Evolutionary conservation across 768 basidiomycete species (phyloP), one percentile per base, ranked within the genome.

Genomic region (Mycena leptocephala): DNA sequence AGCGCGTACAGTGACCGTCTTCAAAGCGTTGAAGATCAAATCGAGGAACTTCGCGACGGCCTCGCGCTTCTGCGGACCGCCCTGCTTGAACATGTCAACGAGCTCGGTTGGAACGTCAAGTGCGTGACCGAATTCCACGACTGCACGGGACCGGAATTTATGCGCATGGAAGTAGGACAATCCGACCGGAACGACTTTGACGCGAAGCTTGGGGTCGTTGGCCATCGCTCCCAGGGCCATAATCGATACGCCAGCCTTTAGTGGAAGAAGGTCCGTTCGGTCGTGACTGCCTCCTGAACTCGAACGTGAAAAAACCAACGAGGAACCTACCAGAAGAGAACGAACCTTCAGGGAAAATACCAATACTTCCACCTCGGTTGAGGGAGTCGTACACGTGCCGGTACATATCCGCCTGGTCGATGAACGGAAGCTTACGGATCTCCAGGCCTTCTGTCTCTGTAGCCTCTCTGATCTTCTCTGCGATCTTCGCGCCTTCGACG

Each of bases 181-280:
- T 81, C 95, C 92, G 83, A 97, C 93, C 82, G 97, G 93, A 82
- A 97, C 97, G 76, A 99, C 96, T 84, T 96, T 95, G 82, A 99
- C 97, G 77, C 93, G 92, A 41, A 97, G 88, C 72, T 88, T 91
- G 7, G 97, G 93, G 82, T 99, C 92, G 76, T 95, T 95, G 13
- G 96, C 96, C 96, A 99, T 98, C 6, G 98, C 97, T 30, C 98
- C 98, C 11, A 99, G 90, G 28, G 98, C 97, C 97, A 99, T 99
- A 80, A 99, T 92, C 2, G 97, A 95, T 41, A 99, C 97, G 6
- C 98, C 98, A 33, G 98, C 98, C 86, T 99, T 99, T 48, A 99
- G 90, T 2, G 98, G 98, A 24, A 99, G 91, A 63, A 99, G 90
- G 84, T 99, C 97, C 11, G 96, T 97, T 48, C 98, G 94, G 85